Percentiles rank a stretch among this genome's conserved stretches.
These are phyloP conservation scores for Brettanomyces sp. DNA, from an alignment of 805 yeast species.

Conservation along the genomic window DNA sequence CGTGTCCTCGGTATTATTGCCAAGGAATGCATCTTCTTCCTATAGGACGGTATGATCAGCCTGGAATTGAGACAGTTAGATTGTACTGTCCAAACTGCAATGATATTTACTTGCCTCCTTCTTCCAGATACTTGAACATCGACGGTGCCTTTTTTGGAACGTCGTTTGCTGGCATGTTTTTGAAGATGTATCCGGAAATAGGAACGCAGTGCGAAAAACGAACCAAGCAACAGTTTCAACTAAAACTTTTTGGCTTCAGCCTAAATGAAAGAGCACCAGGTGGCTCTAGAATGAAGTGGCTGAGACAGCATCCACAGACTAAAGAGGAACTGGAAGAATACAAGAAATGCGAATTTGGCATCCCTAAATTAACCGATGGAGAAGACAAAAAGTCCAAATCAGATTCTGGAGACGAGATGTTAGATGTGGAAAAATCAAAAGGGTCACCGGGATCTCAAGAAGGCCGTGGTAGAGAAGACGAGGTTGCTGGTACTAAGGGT, in stretches of 20 bases:
- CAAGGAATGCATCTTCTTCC: conserved; percentile 87
- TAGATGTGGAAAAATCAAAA: conserved; percentile 9
- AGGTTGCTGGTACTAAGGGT: conserved; percentile 9
- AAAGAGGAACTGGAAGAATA: conserved; percentile 54
- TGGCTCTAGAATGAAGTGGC: conserved; percentile 97
- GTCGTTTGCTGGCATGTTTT: conserved; percentile 85
- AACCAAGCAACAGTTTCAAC: conserved; percentile 49
- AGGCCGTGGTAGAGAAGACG: conserved; percentile 1
- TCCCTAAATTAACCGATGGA: conserved; percentile 34
- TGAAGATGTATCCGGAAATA: conserved; percentile 85
- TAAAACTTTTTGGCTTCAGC: conserved; percentile 82
- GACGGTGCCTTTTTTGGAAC: conserved; percentile 98
- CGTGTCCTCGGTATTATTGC: conserved; percentile 84
- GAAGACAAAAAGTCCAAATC: conserved; percentile 14
- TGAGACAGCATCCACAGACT: conserved; percentile 66
- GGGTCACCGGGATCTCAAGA: neutral
- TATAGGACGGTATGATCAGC: conserved; percentile 81
- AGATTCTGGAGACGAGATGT: conserved; percentile 14
- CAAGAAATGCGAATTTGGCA: conserved; percentile 51
- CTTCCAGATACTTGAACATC: conserved; percentile 75
- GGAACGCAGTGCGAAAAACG: conserved; percentile 64
- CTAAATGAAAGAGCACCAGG: conserved; percentile 62
- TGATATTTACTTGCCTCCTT: conserved; percentile 81
- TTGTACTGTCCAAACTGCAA: conserved; percentile 91
- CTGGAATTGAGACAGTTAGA: conserved; percentile 87